Base-by-base conservation (phyloP, 352 stramenopile species). In the Blastocystis sp. region DNA sequence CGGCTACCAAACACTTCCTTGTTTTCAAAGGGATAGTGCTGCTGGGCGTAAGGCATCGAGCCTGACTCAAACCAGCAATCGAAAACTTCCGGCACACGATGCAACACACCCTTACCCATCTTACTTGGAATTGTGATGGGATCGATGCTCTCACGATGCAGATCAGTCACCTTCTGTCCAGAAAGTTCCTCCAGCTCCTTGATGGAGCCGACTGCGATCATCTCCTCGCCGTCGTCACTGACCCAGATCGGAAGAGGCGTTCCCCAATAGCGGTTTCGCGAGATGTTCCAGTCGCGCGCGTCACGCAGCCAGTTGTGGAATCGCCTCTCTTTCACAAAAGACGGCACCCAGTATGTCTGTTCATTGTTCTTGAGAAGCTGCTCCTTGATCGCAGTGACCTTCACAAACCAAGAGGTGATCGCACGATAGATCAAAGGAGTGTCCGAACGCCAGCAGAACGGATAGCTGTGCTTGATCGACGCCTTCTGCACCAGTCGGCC, bases 61-160 rank as follows among this genome's bases (percentile, higher is more conserved):
- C 97, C 97, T 62, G 94, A 98, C 92, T 99, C 97, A 90, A 99
- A 99, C 97, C 97, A 99, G 92, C 97, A 99, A 92, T 99, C 96
- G 92, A 99, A 98, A 9, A 98, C 95, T 66, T 97, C 94, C 0
- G 94, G 93, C 5, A 97, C 93, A 80, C 94, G 94, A 47, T 93
- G 93, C 20, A 97, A 91, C 53, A 94, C 89, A 69, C 94, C 94
- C 63, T 92, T 92, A 61, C 91, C 94, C 55, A 93, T 92, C 91
- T 97, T 97, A 18, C 94, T 98, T 11, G 97, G 97, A 90, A 99
- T 98, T 79, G 94, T 98, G 76, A 99, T 94, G 64, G 98, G 92
- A 91, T 99, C 97, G 70, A 99, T 97, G 79, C 94, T 96, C 92
- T 99, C 97, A 61, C 97, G 95, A 92, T 99, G 97, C 66, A 99